These are phyloP conservation scores for Narthecium ossifragum DNA, from an alignment of 106 monocot species.

Conservation along the genomic window DNA sequence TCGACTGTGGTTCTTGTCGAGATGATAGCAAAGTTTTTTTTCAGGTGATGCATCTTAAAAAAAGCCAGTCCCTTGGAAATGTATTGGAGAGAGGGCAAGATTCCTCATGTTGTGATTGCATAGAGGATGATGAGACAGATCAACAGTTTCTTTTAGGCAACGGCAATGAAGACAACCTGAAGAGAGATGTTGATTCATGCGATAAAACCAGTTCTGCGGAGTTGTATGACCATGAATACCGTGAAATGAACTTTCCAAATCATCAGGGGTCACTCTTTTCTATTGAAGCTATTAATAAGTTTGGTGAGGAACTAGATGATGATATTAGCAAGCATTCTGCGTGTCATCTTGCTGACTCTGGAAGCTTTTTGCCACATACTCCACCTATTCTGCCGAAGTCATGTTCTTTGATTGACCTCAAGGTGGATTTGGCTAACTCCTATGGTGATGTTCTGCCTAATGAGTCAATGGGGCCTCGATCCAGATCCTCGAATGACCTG, in stretches of 20 bases:
- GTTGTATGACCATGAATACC: slow-evolving; percentile 6
- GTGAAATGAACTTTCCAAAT: background rate
- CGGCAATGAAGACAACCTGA: slow-evolving; percentile 4
- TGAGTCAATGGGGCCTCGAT: slow-evolving; percentile 3
- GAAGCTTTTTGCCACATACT: slow-evolving; percentile 1
- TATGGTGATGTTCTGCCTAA: slow-evolving; percentile 1
- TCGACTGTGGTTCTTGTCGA: slow-evolving; percentile 8
- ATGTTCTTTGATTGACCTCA: slow-evolving; percentile 25
- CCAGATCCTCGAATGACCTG: slow-evolving; percentile 35
- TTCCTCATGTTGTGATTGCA: slow-evolving; percentile 15
- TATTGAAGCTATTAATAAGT: slow-evolving; percentile 16
- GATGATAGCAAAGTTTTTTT: slow-evolving; percentile 18
- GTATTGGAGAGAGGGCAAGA: slow-evolving; percentile 31
- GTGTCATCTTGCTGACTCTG: slow-evolving; percentile 10
- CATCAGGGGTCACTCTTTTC: slow-evolving; percentile 30
- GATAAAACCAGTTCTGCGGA: slow-evolving; percentile 11
- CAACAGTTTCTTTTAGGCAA: slow-evolving; percentile 12
- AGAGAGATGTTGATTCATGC: slow-evolving; percentile 5
- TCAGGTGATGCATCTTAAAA: slow-evolving; percentile 25
- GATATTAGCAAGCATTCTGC: slow-evolving; percentile 11
- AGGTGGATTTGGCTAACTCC: background rate
- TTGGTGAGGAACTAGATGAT: slow-evolving; percentile 13
- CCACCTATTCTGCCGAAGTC: slow-evolving; percentile 18
- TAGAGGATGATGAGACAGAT: slow-evolving; percentile 27
- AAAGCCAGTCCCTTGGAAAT: slow-evolving; percentile 51